Evolutionary conservation across 306 rosid species (phyloP).

Genomic region (Arachis hypogaea): DNA sequence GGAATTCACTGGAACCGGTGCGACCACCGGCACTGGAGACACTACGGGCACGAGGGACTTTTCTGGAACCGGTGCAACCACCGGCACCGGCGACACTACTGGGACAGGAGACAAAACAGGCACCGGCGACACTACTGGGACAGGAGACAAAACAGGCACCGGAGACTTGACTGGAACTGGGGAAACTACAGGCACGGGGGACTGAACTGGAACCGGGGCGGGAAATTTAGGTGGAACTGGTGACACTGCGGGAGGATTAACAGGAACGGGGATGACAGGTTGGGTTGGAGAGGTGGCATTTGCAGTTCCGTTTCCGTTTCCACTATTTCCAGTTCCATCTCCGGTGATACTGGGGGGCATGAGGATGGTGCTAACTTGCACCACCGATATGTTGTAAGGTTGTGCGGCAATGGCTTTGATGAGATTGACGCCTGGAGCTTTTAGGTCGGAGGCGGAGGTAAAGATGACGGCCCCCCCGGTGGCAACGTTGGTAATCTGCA

Average conservation of each 20-base stretch:
- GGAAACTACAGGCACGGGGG: not conserved
- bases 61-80: not conserved
- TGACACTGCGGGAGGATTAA: not conserved
- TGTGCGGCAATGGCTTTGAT: conserved; percentile 28
- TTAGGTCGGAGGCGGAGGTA: conserved; percentile 19
- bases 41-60: not conserved
- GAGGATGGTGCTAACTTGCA: conserved; percentile 45
- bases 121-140: not conserved
- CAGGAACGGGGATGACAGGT: not conserved
- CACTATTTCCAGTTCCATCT: not conserved
- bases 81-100: not conserved
- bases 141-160: not conserved
- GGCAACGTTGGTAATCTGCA: conserved; percentile 23
- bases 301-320: not conserved
- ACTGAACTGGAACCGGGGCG: not conserved
- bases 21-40: not conserved
- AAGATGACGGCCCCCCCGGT: conserved; percentile 31
- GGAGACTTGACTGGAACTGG: not conserved
- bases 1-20: not conserved
- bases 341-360: conserved; percentile 21
- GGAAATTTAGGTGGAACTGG: not conserved
- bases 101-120: not conserved
- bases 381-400: conserved; percentile 46
- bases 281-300: not conserved
- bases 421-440: conserved; percentile 14